Percentiles rank a stretch among this genome's conserved stretches.
Evolutionary conservation across 192 early-diverging fungal genomes (phyloP).

Genomic region (Coemansia sp.): DNA sequence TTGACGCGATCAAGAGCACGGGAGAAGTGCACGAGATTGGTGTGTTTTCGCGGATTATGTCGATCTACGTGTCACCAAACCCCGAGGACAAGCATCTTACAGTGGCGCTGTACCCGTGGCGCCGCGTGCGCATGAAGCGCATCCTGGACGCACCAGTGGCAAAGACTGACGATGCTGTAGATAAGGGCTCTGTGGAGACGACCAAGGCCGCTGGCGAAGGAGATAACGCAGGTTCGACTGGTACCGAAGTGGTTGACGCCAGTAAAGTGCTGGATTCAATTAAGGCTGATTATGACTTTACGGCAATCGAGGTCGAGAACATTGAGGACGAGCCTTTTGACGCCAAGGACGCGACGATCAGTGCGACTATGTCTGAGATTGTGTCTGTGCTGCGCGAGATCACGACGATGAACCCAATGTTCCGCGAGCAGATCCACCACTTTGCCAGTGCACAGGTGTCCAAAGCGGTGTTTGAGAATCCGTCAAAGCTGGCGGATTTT

Average conservation of each 20-base stretch:
- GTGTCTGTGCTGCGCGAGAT: slow-evolving; percentile 97
- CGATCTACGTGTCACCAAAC: slow-evolving; percentile 77
- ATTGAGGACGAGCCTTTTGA: slow-evolving; percentile 80
- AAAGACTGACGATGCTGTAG: slow-evolving; percentile 2
- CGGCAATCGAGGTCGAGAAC: slow-evolving; percentile 87
- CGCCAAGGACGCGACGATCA: slow-evolving; percentile 78
- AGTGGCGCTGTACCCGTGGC: slow-evolving; percentile 94
- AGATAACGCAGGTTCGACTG: neutral
- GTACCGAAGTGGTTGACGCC: slow-evolving; percentile 16
- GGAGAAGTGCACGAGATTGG: slow-evolving; percentile 86
- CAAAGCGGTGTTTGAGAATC: slow-evolving; percentile 92
- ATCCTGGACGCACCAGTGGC: slow-evolving; percentile 15
- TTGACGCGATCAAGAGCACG: slow-evolving; percentile 73
- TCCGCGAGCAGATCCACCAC: slow-evolving; percentile 97
- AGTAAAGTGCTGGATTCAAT: slow-evolving; percentile 37
- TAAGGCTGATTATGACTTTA: slow-evolving; percentile 67
- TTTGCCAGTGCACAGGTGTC: slow-evolving; percentile 95
- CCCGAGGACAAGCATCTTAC: slow-evolving; percentile 82
- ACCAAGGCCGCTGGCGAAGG: neutral
- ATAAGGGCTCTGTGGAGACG: neutral
- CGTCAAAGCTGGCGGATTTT: slow-evolving; percentile 94
- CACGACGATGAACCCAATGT: slow-evolving; percentile 87
- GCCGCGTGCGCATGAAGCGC: slow-evolving; percentile 76
- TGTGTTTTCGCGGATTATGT: slow-evolving; percentile 97
- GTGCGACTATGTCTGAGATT: slow-evolving; percentile 92